A percentile compares a stretch with the other conserved stretches of the same genome.
Conservation (phyloP, 2,329 filamentous ascomycete species). For the Phialemoniopsis sp. region DNA sequence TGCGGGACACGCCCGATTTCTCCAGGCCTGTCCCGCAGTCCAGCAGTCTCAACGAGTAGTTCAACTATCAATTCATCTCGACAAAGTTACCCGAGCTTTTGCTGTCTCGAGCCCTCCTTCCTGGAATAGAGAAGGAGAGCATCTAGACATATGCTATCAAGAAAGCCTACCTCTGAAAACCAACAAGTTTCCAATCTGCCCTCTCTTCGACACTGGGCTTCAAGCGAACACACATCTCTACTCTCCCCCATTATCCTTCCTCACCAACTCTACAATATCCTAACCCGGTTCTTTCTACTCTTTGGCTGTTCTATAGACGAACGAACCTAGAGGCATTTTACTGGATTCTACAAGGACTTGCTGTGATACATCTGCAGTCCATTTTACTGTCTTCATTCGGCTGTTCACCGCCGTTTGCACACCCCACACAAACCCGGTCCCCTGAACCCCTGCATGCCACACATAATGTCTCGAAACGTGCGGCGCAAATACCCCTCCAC, state of each 20-base stretch:
- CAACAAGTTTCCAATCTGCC: constrained; percentile 11
- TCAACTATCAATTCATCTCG: constrained; percentile 56
- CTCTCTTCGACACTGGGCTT: constrained; percentile 3
- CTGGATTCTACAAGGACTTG: too few relatives aligned
- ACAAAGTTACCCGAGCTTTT: constrained; percentile 63
- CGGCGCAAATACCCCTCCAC: constrained; percentile 40
- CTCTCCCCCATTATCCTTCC: constrained; percentile 1
- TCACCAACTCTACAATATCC: too few relatives aligned
- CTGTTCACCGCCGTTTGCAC: constrained; percentile 31
- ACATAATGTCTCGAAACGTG: constrained; percentile 49
- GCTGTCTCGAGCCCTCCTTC: constrained; percentile 29
- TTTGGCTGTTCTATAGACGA: not conserved
- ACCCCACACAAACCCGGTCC: constrained; percentile 9
- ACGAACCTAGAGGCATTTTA: not conserved
- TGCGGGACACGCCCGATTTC: constrained; percentile 60
- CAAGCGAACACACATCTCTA: constrained; percentile 2
- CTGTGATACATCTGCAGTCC: too few relatives aligned
- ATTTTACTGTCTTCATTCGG: constrained; percentile 3
- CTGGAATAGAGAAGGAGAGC: constrained; percentile 3
- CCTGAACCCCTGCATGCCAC: constrained; percentile 5
- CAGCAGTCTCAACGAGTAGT: constrained; percentile 77
- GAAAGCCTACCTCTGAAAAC: constrained; percentile 34
- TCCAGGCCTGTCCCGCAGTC: constrained; percentile 67
- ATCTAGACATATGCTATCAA: constrained; percentile 6
- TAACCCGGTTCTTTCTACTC: not conserved